Percentiles rank a stretch among this genome's conserved stretches.
These are phyloP conservation scores for Pseudisothecium myosuroides DNA, from an alignment of 225 moss, liverwort and hornwort genomes.

Conservation along the genomic window DNA sequence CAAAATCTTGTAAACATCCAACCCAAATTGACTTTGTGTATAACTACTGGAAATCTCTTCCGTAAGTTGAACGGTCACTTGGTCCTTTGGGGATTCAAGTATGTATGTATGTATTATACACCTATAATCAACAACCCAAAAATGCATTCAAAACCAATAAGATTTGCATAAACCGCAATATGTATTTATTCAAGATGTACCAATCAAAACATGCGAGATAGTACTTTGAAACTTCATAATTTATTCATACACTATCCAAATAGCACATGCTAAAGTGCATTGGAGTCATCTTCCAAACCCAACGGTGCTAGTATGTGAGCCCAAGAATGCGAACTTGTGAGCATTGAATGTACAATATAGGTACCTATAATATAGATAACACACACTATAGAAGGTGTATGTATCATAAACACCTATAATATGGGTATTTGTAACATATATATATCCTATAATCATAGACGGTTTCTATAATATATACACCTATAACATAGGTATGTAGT, in stretches of 20 bases:
- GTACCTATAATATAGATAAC: no score
- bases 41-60: neutral
- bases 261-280: accelerated
- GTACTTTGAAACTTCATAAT: neutral
- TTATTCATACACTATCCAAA: accelerated
- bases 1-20: no score
- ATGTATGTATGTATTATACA: neutral
- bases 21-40: accelerated
- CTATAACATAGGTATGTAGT: no score
- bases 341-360: no score
- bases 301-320: no score
- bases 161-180: neutral
- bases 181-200: neutral
- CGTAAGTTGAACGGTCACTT: accelerated
- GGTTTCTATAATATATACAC: no score
- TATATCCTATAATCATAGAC: no score
- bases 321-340: no score
- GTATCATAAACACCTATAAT: no score
- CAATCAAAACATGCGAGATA: neutral
- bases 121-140: no score
- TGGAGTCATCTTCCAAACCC: accelerated
- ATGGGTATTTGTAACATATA: no score
- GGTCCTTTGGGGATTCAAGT: neutral
- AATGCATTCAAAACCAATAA: neutral
- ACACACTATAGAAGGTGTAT: no score